phyloP scores from a whole-genome alignment of 1,284 basidiomycete genomes.

The Pseudozyma flocculosa region DNA sequence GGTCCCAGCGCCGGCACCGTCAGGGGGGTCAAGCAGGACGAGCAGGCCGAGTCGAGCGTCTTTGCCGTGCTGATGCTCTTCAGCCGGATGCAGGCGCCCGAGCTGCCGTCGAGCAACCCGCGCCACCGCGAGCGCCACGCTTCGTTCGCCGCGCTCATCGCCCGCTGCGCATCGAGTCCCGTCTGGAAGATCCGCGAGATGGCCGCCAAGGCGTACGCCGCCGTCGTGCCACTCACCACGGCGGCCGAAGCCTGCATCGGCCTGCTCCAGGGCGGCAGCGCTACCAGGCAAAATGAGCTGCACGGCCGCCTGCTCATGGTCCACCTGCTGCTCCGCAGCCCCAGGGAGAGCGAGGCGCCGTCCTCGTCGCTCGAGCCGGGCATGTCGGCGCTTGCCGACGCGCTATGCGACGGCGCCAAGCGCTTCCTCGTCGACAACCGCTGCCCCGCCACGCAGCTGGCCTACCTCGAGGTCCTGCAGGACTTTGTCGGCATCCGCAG shows the following conservation, averaged over 20 bases:
- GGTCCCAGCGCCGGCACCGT: too few relatives aligned
- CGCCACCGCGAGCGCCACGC: constrained; percentile 10
- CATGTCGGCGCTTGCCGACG: constrained; percentile 6
- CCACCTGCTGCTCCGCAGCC: constrained; percentile 25
- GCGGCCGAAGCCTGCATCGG: constrained; percentile 7
- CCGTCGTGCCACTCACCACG: constrained; percentile 17
- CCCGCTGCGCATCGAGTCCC: constrained; percentile 29
- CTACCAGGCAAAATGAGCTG: constrained; percentile 24
- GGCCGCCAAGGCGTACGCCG: constrained; percentile 28
- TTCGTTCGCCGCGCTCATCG: constrained; percentile 14
- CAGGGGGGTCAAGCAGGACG: constrained; percentile 1
- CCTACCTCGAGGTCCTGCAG: constrained; percentile 36
- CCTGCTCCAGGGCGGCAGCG: constrained; percentile 7
- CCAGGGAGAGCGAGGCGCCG: constrained; percentile 12
- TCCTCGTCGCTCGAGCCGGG: constrained; percentile 6
- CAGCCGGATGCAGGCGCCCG: constrained; percentile 35
- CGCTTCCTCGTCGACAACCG: constrained; percentile 23
- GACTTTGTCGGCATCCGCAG: constrained; percentile 14
- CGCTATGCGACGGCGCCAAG: constrained; percentile 8
- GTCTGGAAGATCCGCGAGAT: constrained; percentile 45
- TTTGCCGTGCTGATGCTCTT: constrained; percentile 50
- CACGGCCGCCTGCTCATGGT: constrained; percentile 39
- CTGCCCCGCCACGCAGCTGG: constrained; percentile 35
- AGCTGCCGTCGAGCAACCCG: constrained; percentile 5
- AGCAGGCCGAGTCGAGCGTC: constrained; percentile 29